A percentile compares a stretch with the other conserved stretches of the same genome.
Conservation (phyloP, 345 rosid species). For the Tarenaya hassleriana region DNA sequence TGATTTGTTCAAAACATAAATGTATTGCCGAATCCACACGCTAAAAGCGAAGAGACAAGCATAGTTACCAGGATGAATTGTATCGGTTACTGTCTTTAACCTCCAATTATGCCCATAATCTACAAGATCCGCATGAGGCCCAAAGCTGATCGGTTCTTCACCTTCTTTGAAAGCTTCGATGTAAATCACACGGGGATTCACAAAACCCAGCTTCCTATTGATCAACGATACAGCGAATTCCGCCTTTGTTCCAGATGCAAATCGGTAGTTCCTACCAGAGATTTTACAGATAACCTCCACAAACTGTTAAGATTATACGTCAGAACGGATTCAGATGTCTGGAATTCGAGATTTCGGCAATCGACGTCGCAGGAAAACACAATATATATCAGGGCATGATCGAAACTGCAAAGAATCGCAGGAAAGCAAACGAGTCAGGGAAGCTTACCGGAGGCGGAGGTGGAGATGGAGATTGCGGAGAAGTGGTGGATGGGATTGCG, state of each 20-base stretch:
- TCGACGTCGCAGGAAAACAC: no score
- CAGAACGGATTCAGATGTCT: no score
- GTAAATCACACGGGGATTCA: constrained; percentile 33
- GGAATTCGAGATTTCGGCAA: no score
- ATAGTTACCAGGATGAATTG: constrained; percentile 35
- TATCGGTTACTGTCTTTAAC: constrained; percentile 46
- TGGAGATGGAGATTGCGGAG: no score
- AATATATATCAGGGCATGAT: no score
- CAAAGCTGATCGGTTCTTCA: constrained; percentile 72
- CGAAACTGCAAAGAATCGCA: no score
- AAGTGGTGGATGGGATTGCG: no score
- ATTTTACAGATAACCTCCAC: constrained; percentile 56
- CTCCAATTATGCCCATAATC: constrained; percentile 63
- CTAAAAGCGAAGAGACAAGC: neutral
- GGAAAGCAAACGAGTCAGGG: no score
- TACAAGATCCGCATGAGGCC: constrained; percentile 60
- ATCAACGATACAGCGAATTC: constrained; percentile 74
- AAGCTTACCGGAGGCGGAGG: no score
- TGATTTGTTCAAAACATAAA: neutral
- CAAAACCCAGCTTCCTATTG: constrained; percentile 52
- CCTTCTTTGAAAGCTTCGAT: constrained; percentile 65
- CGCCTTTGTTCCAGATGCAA: constrained; percentile 64
- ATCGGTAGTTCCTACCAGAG: constrained; percentile 49
- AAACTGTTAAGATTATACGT: constrained; percentile 32
- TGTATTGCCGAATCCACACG: constrained; percentile 12